phyloP scores from a whole-genome alignment of 306 rosid species.

The Gleditsia sinensis region DNA sequence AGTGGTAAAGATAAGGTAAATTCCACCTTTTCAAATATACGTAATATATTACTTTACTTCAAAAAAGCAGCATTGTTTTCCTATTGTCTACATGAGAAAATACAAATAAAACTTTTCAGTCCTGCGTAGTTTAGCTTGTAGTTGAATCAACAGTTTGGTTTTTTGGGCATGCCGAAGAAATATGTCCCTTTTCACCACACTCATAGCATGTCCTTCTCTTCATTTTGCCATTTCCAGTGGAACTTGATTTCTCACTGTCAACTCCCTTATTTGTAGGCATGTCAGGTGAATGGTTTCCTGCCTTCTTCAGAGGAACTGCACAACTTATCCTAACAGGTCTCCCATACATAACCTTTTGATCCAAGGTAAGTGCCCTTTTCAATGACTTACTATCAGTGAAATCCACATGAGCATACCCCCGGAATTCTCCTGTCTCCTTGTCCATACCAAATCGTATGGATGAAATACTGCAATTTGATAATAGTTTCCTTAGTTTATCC shows the following conservation, averaged over 20 bases:
- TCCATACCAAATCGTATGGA: constrained; percentile 72
- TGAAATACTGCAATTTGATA: constrained; percentile 59
- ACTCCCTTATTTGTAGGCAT: constrained; percentile 23
- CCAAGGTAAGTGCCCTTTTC: constrained; percentile 65
- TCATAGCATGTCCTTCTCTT: constrained; percentile 85
- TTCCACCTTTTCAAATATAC: not conserved
- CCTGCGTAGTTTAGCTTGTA: constrained; percentile 36
- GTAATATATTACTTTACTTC: not conserved
- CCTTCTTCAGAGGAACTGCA: constrained; percentile 77
- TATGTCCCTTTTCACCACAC: constrained; percentile 92
- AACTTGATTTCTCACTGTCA: constrained; percentile 31
- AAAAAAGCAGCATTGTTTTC: not conserved
- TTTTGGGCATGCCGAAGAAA: constrained; percentile 68
- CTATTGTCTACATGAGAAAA: not conserved
- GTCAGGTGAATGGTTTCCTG: constrained; percentile 29
- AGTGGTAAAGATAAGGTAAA: not conserved
- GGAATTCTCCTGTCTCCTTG: constrained; percentile 86
- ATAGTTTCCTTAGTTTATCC: constrained; percentile 69
- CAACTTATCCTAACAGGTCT: constrained; percentile 80
- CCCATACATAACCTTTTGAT: constrained; percentile 62
- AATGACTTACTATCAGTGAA: constrained; percentile 65
- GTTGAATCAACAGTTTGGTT: constrained; percentile 44
- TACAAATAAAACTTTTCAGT: constrained; percentile 8
- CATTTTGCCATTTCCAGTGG: constrained; percentile 58
- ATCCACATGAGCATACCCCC: constrained; percentile 87